phyloP scores from a whole-genome alignment of 225 moss, liverwort and hornwort species.

The Lunularia cruciata region DNA sequence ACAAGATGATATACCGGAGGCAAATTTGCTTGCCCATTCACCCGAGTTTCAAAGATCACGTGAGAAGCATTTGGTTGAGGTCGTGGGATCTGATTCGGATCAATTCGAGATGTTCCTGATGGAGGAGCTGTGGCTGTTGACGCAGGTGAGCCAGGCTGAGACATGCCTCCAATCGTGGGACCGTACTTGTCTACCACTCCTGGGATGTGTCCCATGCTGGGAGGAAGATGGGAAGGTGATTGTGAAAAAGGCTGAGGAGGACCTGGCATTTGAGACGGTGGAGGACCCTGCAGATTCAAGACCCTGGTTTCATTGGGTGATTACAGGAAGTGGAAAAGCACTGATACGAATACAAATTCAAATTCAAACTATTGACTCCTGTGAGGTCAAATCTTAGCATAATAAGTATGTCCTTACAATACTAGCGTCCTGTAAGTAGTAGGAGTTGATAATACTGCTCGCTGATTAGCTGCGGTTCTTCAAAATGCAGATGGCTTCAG shows the following conservation, averaged over 20 bases:
- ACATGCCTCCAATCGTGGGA: conserved; percentile 62
- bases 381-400: not conserved
- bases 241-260: conserved; percentile 47
- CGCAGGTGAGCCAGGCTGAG: conserved; percentile 90
- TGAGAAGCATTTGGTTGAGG: conserved; percentile 72
- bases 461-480: too few species aligned
- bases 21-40: conserved; percentile 77
- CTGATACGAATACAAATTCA: conserved; percentile 1
- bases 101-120: conserved; percentile 84
- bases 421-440: too few species aligned
- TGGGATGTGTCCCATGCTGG: conserved; percentile 59
- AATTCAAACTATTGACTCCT: not conserved
- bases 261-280: conserved; percentile 30
- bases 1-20: conserved; percentile 72
- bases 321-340: not conserved
- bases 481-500: not conserved
- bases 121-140: conserved; percentile 48
- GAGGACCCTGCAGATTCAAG: conserved; percentile 34
- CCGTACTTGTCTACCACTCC: conserved; percentile 53
- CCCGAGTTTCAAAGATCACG: conserved; percentile 80
- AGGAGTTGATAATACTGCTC: too few species aligned
- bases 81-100: conserved; percentile 98
- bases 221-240: conserved; percentile 55
- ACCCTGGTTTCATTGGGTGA: conserved; percentile 11
- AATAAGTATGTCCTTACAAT: not conserved